Percentiles rank a stretch among this genome's conserved stretches.
phyloP scores from a whole-genome alignment of 2,329 filamentous ascomycete species.

The Tolypocladium ovalisporum region DNA sequence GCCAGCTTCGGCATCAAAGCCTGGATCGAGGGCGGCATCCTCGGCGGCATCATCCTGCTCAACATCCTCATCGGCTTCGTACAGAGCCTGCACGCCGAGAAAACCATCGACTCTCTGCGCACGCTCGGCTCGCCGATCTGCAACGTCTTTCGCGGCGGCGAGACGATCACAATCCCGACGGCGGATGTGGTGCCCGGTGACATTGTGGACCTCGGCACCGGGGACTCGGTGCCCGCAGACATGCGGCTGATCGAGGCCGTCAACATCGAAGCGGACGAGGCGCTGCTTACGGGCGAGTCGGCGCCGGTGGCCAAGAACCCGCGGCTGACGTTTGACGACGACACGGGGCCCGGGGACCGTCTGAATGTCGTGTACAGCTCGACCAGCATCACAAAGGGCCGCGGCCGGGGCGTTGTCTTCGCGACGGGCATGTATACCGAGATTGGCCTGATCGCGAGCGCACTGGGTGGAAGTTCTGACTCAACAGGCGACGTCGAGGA shows the following conservation, averaged over 20 bases:
- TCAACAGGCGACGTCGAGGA: constrained; percentile 23
- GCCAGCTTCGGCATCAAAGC: constrained; percentile 47
- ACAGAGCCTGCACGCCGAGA: constrained; percentile 35
- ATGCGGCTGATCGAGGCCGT: constrained; percentile 45
- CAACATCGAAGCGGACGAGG: constrained; percentile 60
- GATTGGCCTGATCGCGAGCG: constrained; percentile 48
- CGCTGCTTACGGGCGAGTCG: constrained; percentile 53
- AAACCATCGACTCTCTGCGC: constrained; percentile 37
- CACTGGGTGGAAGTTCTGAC: constrained; percentile 32
- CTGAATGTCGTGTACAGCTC: constrained; percentile 53
- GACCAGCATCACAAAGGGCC: constrained; percentile 50
- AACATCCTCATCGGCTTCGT: constrained; percentile 44
- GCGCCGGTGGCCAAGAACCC: constrained; percentile 47
- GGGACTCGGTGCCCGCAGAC: constrained; percentile 51
- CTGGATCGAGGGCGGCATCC: constrained; percentile 50
- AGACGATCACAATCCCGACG: constrained; percentile 24
- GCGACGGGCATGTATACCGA: constrained; percentile 52
- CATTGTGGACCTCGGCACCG: constrained; percentile 40
- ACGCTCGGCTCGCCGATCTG: constrained; percentile 32
- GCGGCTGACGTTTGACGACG: constrained; percentile 26
- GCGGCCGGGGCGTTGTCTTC: constrained; percentile 48
- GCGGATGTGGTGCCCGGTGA: constrained; percentile 45
- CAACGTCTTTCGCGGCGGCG: constrained; percentile 29
- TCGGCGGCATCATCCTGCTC: constrained; percentile 44
- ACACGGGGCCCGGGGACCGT: constrained; percentile 41